These are phyloP conservation scores for Clavispora vitiphila DNA, from an alignment of 805 yeast species.

Conservation along the genomic window DNA sequence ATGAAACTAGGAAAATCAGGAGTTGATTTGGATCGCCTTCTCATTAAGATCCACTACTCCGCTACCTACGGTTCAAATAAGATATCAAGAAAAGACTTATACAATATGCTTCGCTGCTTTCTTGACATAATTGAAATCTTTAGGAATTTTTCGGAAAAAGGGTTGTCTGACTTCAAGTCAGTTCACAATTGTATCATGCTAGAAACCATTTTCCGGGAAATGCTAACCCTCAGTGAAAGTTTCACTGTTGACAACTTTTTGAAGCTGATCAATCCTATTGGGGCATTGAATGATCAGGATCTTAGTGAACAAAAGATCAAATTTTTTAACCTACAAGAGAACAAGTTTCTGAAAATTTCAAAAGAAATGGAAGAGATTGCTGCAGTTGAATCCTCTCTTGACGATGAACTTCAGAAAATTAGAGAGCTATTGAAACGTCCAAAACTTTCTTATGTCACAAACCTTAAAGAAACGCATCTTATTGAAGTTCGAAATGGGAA, in stretches of 20 bases:
- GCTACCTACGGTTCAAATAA: conserved; percentile 25
- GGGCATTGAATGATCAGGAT: conserved; percentile 47
- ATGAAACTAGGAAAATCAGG: conserved; percentile 22
- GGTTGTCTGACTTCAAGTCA: conserved; percentile 6
- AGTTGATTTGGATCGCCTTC: conserved; percentile 56
- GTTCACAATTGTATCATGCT: conserved; percentile 34
- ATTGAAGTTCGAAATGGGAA: conserved; percentile 66
- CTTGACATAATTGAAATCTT: conserved; percentile 26
- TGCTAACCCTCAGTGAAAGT: conserved; percentile 29
- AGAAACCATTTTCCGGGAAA: conserved; percentile 27
- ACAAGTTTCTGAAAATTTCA: conserved; percentile 35
- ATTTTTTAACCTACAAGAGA: conserved; percentile 36
- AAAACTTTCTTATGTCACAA: conserved; percentile 48
- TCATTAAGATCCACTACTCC: conserved; percentile 57
- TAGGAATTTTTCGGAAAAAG: conserved; percentile 10
- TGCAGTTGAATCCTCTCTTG: conserved; percentile 42
- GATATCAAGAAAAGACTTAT: conserved; percentile 57
- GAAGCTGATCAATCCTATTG: conserved; percentile 47
- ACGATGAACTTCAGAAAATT: conserved; percentile 47
- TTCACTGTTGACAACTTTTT: conserved; percentile 33
- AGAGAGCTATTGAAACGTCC: conserved; percentile 50
- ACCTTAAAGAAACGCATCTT: conserved; percentile 63
- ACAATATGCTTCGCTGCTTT: conserved; percentile 45
- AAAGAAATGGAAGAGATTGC: conserved; percentile 35
- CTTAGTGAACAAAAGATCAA: conserved; percentile 38